Evolutionary conservation across 257 asterid species (phyloP).

Genomic region (Fraxinus excelsior): DNA sequence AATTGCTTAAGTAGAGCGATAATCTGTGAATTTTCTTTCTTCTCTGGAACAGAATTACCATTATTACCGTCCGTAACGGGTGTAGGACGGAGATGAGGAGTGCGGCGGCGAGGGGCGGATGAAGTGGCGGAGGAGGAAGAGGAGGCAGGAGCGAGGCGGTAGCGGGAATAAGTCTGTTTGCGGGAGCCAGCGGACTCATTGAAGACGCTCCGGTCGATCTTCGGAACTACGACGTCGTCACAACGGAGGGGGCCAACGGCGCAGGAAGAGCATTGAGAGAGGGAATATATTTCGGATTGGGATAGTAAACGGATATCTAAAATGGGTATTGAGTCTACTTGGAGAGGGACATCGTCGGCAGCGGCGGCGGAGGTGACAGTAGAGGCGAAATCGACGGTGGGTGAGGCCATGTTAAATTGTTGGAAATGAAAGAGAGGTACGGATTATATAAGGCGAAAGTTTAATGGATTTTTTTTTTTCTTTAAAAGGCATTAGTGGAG

Average conservation of each 20-base stretch:
- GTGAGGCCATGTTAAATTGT: slow-evolving; percentile 35
- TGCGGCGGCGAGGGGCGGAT: slow-evolving; percentile 60
- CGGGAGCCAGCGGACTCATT: slow-evolving; percentile 90
- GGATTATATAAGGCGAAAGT: not conserved
- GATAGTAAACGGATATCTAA: slow-evolving; percentile 74
- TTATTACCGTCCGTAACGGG: not conserved
- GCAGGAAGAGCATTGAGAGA: slow-evolving; percentile 65
- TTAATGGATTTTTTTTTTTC: not conserved
- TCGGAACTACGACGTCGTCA: slow-evolving; percentile 72
- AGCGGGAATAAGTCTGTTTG: slow-evolving; percentile 81
- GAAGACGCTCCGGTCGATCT: slow-evolving; percentile 82
- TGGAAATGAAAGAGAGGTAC: not conserved
- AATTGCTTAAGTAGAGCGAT: slow-evolving; percentile 57
- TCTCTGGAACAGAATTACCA: slow-evolving; percentile 46
- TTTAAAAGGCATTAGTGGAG: no score
- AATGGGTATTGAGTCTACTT: slow-evolving; percentile 48
- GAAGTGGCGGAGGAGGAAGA: slow-evolving; percentile 34
- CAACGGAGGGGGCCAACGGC: slow-evolving; percentile 50
- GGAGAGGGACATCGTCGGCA: slow-evolving; percentile 36
- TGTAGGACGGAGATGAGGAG: slow-evolving; percentile 63
- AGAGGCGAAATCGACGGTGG: slow-evolving; percentile 27
- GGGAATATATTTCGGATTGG: slow-evolving; percentile 73
- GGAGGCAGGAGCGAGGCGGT: slow-evolving; percentile 77
- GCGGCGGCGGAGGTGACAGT: slow-evolving; percentile 27
- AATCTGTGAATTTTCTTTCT: slow-evolving; percentile 49